These are phyloP conservation scores for Schizosaccharomyces osmophilus DNA, from an alignment of 805 yeast species.

Conservation along the genomic window DNA sequence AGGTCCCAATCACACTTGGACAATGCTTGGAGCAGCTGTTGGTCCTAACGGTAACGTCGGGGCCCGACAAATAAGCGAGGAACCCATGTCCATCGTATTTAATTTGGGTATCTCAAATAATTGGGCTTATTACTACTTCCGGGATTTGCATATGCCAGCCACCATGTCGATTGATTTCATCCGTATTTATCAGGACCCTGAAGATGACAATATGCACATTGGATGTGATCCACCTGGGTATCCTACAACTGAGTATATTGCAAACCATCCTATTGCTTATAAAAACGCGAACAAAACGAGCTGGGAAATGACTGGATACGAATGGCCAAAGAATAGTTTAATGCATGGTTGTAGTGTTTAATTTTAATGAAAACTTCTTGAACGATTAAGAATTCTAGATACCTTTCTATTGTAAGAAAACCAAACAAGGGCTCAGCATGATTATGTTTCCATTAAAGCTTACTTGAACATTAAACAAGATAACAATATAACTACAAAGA, in stretches of 20 bases:
- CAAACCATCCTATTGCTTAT: slow-evolving; percentile 45
- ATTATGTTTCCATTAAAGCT: neutral
- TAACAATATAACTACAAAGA: neutral
- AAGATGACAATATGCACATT: slow-evolving; percentile 19
- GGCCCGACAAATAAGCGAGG: slow-evolving; percentile 59
- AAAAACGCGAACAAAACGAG: slow-evolving; percentile 39
- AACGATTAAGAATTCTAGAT: slow-evolving; percentile 1
- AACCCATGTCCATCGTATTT: slow-evolving; percentile 76
- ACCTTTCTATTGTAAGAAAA: neutral
- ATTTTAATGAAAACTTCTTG: slow-evolving; percentile 6
- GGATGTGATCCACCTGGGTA: slow-evolving; percentile 72
- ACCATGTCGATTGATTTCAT: slow-evolving; percentile 61
- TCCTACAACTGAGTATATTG: slow-evolving; percentile 71
- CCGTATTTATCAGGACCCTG: slow-evolving; percentile 70
- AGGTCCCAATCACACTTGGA: slow-evolving; percentile 55
- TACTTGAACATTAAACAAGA: neutral
- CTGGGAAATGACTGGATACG: slow-evolving; percentile 23
- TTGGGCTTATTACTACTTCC: slow-evolving; percentile 56
- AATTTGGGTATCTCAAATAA: slow-evolving; percentile 76
- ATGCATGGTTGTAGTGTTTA: slow-evolving; percentile 6
- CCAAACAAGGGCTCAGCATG: too few species aligned
- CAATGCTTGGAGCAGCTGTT: slow-evolving; percentile 47
- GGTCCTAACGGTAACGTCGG: slow-evolving; percentile 81
- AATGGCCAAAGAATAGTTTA: slow-evolving; percentile 7
- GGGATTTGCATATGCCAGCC: slow-evolving; percentile 45